phyloP scores from a whole-genome alignment of 495 filamentous ascomycete genomes.

The Bacidia rubella region DNA sequence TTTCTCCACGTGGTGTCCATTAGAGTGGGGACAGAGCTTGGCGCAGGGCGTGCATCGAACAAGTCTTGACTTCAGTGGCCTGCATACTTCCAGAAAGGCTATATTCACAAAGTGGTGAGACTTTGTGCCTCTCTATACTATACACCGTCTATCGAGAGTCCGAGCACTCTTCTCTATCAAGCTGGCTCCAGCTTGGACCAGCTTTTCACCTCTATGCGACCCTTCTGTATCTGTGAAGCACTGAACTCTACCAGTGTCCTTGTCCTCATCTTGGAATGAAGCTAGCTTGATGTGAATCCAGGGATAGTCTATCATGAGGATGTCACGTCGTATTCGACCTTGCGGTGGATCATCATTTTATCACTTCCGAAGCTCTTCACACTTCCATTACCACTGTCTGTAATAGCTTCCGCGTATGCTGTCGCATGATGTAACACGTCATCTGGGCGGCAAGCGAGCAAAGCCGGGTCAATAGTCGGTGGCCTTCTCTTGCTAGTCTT shows the following conservation, averaged over 20 bases:
- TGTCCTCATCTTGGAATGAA: background rate
- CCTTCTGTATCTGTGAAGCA: background rate
- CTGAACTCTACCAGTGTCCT: background rate
- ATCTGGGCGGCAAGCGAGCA: background rate
- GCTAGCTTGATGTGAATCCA: background rate
- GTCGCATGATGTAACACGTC: slow-evolving; percentile 4
- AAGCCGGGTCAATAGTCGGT: background rate
- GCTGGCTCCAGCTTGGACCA: too few species aligned
- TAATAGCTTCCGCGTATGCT: background rate
- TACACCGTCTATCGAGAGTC: too few species aligned
- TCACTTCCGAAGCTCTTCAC: slow-evolving; percentile 6
- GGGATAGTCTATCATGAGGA: background rate
- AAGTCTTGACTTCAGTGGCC: too few species aligned
- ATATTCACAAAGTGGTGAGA: too few species aligned
- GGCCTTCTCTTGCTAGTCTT: slow-evolving; percentile 2
- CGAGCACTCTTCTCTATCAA: too few species aligned
- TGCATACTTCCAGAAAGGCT: too few species aligned
- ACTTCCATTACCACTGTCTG: background rate
- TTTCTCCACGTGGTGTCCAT: too few species aligned
- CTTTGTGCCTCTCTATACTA: too few species aligned
- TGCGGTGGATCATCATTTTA: slow-evolving; percentile 5
- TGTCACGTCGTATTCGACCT: slow-evolving; percentile 5
- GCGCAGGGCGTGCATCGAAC: too few species aligned
- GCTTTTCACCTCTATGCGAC: background rate
- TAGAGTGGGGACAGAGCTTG: too few species aligned